phyloP scores from a whole-genome alignment of 108 stramenopile species.

The Cyclostephanos tholiformis region DNA sequence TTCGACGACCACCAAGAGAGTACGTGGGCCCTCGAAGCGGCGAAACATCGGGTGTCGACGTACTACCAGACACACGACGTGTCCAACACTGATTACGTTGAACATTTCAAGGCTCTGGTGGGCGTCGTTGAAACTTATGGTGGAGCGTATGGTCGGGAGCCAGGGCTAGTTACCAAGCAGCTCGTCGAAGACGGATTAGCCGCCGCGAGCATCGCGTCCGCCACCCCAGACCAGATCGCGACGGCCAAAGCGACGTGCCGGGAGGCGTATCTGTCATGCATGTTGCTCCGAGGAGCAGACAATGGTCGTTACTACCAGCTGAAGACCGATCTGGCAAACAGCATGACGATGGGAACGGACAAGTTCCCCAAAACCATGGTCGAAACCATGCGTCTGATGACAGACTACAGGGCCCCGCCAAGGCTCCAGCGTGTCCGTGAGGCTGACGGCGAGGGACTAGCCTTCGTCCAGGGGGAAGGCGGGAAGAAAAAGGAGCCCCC shows the following conservation, averaged over 20 bases:
- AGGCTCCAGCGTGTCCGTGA: too few relatives aligned
- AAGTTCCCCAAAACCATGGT: not conserved
- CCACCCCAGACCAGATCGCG: not conserved
- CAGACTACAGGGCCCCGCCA: not conserved
- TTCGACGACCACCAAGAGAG: conserved; percentile 14
- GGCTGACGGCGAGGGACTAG: not conserved
- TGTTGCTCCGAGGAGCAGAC: not conserved
- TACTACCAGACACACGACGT: conserved; percentile 2
- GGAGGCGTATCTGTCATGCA: not conserved
- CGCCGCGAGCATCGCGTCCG: not conserved
- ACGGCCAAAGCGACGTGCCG: not conserved
- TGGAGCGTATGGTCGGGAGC: not conserved
- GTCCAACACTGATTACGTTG: conserved; percentile 5
- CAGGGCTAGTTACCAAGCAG: not conserved
- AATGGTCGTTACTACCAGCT: not conserved
- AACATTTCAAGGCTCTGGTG: conserved; percentile 1
- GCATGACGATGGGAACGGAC: not conserved
- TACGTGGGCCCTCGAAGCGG: conserved; percentile 7
- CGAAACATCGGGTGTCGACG: not conserved
- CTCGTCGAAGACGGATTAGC: not conserved
- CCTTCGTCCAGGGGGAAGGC: not conserved
- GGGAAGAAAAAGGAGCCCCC: not conserved
- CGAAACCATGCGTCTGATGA: not conserved
- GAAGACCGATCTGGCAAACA: not conserved
- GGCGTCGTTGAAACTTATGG: conserved; percentile 15